Evolutionary conservation across 2,329 filamentous ascomycete genomes (phyloP), one percentile per base, ranked within the genome.

Genomic region (Trichoderma sp.): DNA sequence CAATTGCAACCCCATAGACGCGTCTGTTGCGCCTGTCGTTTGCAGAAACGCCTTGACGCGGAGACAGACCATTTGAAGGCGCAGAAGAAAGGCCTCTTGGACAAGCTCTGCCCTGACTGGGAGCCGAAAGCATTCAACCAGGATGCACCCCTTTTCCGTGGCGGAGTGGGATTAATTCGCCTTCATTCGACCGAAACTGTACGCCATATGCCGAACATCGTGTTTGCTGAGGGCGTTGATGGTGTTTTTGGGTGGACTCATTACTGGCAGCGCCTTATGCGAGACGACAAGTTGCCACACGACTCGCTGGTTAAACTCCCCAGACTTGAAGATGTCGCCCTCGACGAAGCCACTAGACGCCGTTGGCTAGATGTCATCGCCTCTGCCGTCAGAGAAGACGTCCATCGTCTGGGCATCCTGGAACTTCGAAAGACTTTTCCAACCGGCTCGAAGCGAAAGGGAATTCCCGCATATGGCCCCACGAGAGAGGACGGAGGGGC

Each of bases 271-370:
- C 56, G 72, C 4, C 11, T 79, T 2, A 69, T 80, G 1, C 71
- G 80, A 5, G 74, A 81, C 65, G 68, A 74, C 7, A 82, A 81
- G 63, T 4, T 69, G 0, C 73, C 76, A 12, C n/a, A 39, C 0
- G 81, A 83, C 43, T 81, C 78, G 0, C 28, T 82, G 2, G 77
- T 78, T 26, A 72, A 73, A 0, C 76, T 82, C 0, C 80, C 80
- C 1, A 72, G 69, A 2, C 73, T 82, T 9, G 47, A 65, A 2
- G 58, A 76, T 1, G 51, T 81, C 4, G 47, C 60, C 4, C n/a
- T 32, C 30, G 47, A 34, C 26, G 26, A 7, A 12, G 57, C 26
- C 4, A 69, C 21, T 14, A 4, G 15, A 8, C 26, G 28, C 8
- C 43, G 30, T 15, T 69, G 66, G 56, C 5, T n/a, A n/a, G 32